phyloP scores from a whole-genome alignment of 371 early-diverging fungal species.

The Entomophthora muscae region DNA sequence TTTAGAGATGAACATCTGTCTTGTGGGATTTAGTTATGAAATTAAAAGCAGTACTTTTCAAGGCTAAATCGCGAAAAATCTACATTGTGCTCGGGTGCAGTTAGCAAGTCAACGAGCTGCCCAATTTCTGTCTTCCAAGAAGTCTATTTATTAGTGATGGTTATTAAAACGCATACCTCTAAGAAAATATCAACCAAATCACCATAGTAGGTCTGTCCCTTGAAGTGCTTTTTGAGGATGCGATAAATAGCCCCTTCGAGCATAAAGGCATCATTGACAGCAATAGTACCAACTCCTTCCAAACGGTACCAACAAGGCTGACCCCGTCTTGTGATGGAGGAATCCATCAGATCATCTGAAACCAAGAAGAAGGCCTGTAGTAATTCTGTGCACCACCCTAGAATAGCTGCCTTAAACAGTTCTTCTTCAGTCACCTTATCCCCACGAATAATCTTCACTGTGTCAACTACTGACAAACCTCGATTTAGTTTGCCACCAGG shows the following conservation, averaged over 20 bases:
- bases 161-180: conserved; percentile 31
- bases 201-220: conserved; percentile 55
- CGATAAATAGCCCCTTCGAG: conserved; percentile 79
- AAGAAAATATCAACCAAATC: conserved; percentile 86
- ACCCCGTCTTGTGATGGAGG: conserved; percentile 83
- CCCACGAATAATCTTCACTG: conserved; percentile 57
- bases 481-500: conserved; percentile 72
- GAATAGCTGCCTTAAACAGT: conserved; percentile 63
- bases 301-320: conserved; percentile 90
- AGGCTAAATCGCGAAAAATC: conserved; percentile 78
- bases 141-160: conserved; percentile 18
- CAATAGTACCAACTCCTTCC: conserved; percentile 67
- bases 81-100: conserved; percentile 86
- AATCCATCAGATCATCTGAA: conserved; percentile 96
- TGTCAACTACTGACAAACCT: conserved; percentile 82
- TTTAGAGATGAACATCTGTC: conserved; percentile 80
- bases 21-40: conserved; percentile 12
- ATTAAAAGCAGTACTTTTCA: conserved; percentile 37
- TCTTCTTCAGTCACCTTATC: conserved; percentile 54
- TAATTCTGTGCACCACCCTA: conserved; percentile 94
- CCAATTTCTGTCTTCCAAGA: conserved; percentile 94
- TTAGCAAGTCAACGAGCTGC: conserved; percentile 89
- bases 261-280: conserved; percentile 91
- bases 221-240: conserved; percentile 83
- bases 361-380: conserved; percentile 96